A percentile compares a stretch with the other conserved stretches of the same genome.
Conservation (phyloP, 176 grass and related monocot genomes). For the Elymus sibiricus region DNA sequence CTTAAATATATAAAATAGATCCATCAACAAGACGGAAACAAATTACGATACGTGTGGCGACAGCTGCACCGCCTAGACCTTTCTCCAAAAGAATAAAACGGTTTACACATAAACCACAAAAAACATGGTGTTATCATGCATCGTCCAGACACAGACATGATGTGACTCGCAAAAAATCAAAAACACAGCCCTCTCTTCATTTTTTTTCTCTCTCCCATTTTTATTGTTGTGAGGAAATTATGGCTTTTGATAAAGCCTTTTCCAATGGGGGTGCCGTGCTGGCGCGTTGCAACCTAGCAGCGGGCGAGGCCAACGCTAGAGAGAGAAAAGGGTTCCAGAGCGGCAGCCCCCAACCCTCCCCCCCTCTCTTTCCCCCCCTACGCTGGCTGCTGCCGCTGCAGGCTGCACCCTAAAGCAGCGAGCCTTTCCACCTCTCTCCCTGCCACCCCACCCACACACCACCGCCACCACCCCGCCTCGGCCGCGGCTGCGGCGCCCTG, state of each 20-base stretch:
- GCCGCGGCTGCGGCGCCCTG: conserved; percentile 24
- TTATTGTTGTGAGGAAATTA: neutral
- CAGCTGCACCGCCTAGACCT: rapidly evolving
- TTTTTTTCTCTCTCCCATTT: neutral
- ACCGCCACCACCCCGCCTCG: conserved; percentile 1
- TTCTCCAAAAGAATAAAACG: neutral
- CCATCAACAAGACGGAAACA: rapidly evolving
- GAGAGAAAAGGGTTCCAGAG: conserved; percentile 31
- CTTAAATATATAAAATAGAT: rapidly evolving
- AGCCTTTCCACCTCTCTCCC: conserved; percentile 49
- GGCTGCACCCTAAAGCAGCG: conserved; percentile 50
- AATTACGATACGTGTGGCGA: neutral
- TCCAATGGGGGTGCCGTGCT: neutral
- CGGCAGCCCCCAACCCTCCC: conserved; percentile 13
- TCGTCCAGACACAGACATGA: neutral
- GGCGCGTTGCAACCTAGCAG: conserved; percentile 16
- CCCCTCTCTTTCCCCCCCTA: conserved; percentile 8
- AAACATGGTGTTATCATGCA: neutral
- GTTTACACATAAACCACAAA: neutral
- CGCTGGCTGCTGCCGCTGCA: conserved; percentile 38
- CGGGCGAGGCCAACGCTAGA: neutral
- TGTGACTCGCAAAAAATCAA: neutral
- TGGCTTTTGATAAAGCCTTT: conserved; percentile 10
- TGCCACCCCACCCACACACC: conserved; percentile 45
- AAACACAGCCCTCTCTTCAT: neutral